Conservation (phyloP, 495 filamentous ascomycete species). For the Aspergillus asperescens region DNA sequence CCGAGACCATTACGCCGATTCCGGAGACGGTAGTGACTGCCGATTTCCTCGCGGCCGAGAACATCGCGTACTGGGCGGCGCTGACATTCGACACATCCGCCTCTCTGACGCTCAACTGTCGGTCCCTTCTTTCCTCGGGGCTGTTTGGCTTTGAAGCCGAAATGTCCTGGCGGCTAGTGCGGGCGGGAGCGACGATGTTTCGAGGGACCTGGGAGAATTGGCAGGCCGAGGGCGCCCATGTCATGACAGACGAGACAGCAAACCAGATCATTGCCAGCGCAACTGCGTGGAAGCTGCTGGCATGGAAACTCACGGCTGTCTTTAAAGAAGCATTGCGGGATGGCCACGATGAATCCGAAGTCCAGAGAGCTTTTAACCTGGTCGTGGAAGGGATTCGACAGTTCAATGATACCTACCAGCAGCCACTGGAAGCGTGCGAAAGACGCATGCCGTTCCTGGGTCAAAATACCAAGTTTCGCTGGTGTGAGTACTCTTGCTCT, state of each 20-base stretch:
- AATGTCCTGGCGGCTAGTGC: constrained; percentile 1
- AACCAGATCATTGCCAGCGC: constrained; percentile 3
- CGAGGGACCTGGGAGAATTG: neutral
- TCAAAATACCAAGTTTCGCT: constrained; percentile 7
- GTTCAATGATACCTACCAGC: constrained; percentile 3
- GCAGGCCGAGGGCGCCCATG: neutral
- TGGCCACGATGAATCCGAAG: constrained; percentile 4
- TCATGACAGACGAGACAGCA: neutral
- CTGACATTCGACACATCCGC: constrained; percentile 8
- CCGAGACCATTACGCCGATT: neutral
- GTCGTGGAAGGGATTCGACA: neutral
- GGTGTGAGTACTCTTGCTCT: constrained; percentile 1
- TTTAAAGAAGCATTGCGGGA: constrained; percentile 10
- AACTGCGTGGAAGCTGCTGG: constrained; percentile 5
- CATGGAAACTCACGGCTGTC: constrained; percentile 8
- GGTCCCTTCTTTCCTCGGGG: constrained; percentile 9
- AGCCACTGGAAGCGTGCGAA: neutral
- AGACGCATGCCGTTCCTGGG: constrained; percentile 2
- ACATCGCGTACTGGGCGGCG: constrained; percentile 8
- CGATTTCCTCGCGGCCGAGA: constrained; percentile 4
- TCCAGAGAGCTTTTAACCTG: neutral
- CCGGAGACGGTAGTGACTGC: neutral
- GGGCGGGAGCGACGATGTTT: neutral
- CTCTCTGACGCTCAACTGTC: constrained; percentile 5
- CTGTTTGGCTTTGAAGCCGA: constrained; percentile 6